A percentile compares a stretch with the other conserved stretches of the same genome.
phyloP scores from a whole-genome alignment of 2,329 filamentous ascomycete species.

The Penicillium sp. region DNA sequence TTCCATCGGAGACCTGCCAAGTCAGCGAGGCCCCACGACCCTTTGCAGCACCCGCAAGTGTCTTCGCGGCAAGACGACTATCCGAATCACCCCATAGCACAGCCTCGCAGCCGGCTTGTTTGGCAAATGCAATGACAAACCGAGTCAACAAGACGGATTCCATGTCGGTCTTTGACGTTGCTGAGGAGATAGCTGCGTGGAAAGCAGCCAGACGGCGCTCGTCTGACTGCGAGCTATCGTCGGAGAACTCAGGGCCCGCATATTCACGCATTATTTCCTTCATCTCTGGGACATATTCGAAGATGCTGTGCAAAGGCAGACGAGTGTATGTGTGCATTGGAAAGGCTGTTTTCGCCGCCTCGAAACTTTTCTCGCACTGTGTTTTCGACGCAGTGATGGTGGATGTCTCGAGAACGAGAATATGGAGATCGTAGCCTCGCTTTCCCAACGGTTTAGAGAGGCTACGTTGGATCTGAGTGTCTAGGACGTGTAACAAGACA shows the following conservation, averaged over 20 bases:
- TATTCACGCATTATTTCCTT: conserved; percentile 34
- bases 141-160: conserved; percentile 67
- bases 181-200: conserved; percentile 63
- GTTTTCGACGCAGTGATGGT: conserved; percentile 24
- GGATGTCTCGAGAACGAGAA: conserved; percentile 44
- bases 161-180: conserved; percentile 74
- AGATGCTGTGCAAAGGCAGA: conserved; percentile 62
- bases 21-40: conserved; percentile 81
- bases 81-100: conserved; percentile 84
- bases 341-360: conserved; percentile 57
- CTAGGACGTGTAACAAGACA: conserved; percentile 71
- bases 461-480: conserved; percentile 60
- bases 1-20: conserved; percentile 76
- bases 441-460: conserved; percentile 56
- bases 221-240: conserved; percentile 32
- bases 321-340: conserved; percentile 63
- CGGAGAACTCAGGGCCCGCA: conserved; percentile 25
- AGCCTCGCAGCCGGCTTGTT: conserved; percentile 59
- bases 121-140: conserved; percentile 65
- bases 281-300: conserved; percentile 44
- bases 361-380: conserved; percentile 35
- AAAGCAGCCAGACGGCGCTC: conserved; percentile 53
- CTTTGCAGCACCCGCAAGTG: conserved; percentile 84
- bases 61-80: conserved; percentile 79
- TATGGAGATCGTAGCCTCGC: conserved; percentile 62